Conservation (phyloP, 2,329 filamentous ascomycete genomes). For the Westerdykella ornata region DNA sequence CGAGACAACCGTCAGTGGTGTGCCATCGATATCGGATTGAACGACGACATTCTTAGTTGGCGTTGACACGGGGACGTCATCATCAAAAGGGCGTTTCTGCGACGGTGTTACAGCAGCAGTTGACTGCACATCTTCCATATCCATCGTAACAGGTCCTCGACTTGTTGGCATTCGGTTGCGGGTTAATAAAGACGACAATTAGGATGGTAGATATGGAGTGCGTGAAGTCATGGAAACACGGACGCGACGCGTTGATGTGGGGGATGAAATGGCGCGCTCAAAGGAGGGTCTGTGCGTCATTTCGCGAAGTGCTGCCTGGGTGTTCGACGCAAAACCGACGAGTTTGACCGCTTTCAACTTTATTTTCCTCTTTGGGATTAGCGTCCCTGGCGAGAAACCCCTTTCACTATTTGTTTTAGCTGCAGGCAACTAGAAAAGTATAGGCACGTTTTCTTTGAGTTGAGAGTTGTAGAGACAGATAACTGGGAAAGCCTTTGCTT, state of each 20-base stretch:
- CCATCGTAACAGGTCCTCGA: slow-evolving; percentile 16
- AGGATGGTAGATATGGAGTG: background rate
- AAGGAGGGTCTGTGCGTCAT: background rate
- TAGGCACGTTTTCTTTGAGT: too few relatives aligned
- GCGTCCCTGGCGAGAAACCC: background rate
- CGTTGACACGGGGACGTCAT: slow-evolving; percentile 24
- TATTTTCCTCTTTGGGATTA: background rate
- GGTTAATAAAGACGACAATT: background rate
- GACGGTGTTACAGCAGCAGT: slow-evolving; percentile 13
- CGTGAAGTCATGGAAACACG: slow-evolving; percentile 16
- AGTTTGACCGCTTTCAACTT: background rate
- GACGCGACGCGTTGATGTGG: slow-evolving; percentile 20
- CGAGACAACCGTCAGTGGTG: slow-evolving; percentile 28
- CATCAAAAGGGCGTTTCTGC: slow-evolving; percentile 32
- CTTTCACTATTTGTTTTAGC: background rate
- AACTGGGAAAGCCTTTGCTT: too few relatives aligned
- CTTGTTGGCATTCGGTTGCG: too few relatives aligned
- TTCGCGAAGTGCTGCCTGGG: background rate
- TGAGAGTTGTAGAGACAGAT: too few relatives aligned
- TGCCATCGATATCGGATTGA: slow-evolving; percentile 22
- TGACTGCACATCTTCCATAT: slow-evolving; percentile 13
- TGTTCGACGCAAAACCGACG: background rate
- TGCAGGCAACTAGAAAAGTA: too few relatives aligned
- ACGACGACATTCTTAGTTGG: slow-evolving; percentile 17
- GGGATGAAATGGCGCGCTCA: slow-evolving; percentile 11